Evolutionary conservation across 1,139 yeast species (phyloP), one percentile per base, ranked within the genome.

Genomic region (Taphrina communis): DNA sequence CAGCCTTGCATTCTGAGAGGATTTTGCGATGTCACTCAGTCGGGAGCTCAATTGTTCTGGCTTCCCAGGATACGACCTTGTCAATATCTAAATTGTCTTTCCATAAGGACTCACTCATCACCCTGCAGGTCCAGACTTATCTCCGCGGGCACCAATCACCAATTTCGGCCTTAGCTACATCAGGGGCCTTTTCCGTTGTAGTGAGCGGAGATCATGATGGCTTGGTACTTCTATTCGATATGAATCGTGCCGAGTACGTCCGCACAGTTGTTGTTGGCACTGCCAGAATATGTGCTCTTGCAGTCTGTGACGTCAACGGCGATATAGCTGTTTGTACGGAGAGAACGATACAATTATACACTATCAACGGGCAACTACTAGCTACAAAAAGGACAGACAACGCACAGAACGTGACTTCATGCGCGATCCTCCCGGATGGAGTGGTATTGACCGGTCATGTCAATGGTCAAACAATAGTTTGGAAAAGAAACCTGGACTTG

Each of bases 141-240:
- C 66, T 74, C 53, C 63, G 74, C 39, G 76, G 76, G 2, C 76
- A 74, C 55, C 65, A 63, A 11, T 44, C 70, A 19, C 70, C 72
- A 19, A 71, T 74, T n/a, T 65, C 70, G 8, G 67, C 73, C 8
- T 52, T 74, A 36, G 70, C 72, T 6, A 72, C 73, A 14, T 74
- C 75, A 9, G 46, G 70, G 41, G 69, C 75, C 8, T 73, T 74
- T 57, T 73, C 74, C 50, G 58, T 72, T 5, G 71, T 73, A 39
- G 74, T 74, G 17, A 73, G 75, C 66, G 74, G 72, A 12, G 73
- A 73, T 44, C 71, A 70, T 39, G 72, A 70, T 19, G 76, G 75
- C 11, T 46, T 62, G 11, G 73, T 72, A 7, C 51, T 74, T 14
- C 70, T 73, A 6, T 74, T 76, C 75, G 76, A 74, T 56, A 65